A percentile compares a stretch with the other conserved stretches of the same genome.
Evolutionary conservation across 2,329 filamentous ascomycete genomes (phyloP).

Genomic region (Albophoma yamanashiensis): DNA sequence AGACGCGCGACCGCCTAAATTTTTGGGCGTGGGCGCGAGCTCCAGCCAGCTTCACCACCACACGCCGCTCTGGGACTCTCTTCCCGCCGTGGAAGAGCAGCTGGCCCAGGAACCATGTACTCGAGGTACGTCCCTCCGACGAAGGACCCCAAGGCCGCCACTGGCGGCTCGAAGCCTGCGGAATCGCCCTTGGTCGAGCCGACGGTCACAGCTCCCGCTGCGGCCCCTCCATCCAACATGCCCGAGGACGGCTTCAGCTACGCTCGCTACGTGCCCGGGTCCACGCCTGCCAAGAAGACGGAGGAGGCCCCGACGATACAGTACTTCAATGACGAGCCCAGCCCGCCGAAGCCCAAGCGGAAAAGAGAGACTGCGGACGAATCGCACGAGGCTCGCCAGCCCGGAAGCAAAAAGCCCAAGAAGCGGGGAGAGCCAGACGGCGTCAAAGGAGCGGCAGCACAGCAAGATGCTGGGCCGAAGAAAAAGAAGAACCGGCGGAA

Average conservation of each 20-base stretch:
- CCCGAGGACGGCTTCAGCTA: slow-evolving; percentile 18
- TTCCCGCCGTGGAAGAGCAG: slow-evolving; percentile 4
- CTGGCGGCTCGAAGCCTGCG: not conserved
- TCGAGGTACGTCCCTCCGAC: slow-evolving; percentile 30
- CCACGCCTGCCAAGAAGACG: slow-evolving; percentile 10
- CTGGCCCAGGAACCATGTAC: slow-evolving; percentile 23
- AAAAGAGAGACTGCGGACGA: slow-evolving; percentile 23
- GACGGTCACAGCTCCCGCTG: slow-evolving; percentile 3
- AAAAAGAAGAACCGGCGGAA: slow-evolving; percentile 24
- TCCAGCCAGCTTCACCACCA: not conserved
- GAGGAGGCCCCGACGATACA: slow-evolving; percentile 8
- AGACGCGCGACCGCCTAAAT: slow-evolving; percentile 20
- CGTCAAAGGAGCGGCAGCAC: slow-evolving; percentile 1
- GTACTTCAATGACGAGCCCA: slow-evolving; percentile 18
- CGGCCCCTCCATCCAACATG: slow-evolving; percentile 2
- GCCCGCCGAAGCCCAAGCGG: slow-evolving; percentile 17
- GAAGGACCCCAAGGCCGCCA: slow-evolving; percentile 10
- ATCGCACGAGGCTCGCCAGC: slow-evolving; percentile 13
- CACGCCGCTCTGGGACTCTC: slow-evolving; percentile 2
- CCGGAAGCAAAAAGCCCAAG: slow-evolving; percentile 24
- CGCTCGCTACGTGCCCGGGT: slow-evolving; percentile 29
- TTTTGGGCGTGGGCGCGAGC: slow-evolving; percentile 18
- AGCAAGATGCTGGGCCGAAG: slow-evolving; percentile 3
- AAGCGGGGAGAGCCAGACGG: slow-evolving; percentile 7
- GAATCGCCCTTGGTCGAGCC: slow-evolving; percentile 1